Conservation (phyloP, 2,329 filamentous ascomycete genomes). For the Penicillium freii region DNA sequence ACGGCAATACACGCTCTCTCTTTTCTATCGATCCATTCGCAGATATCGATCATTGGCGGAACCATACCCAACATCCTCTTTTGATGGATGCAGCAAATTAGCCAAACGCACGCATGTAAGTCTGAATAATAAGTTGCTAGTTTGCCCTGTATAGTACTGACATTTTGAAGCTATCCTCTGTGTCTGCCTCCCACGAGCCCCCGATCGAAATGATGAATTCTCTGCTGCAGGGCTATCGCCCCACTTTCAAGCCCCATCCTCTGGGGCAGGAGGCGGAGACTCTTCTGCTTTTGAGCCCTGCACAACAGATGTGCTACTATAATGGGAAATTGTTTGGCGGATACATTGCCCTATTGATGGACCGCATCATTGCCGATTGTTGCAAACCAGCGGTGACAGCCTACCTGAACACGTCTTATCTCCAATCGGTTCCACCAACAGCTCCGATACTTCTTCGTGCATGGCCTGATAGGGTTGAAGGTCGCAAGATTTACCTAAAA, state of each 20-base stretch:
- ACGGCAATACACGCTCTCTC: too few relatives aligned
- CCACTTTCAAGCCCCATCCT: not conserved
- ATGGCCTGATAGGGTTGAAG: not conserved
- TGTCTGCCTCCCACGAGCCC: too few relatives aligned
- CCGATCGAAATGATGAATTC: not conserved
- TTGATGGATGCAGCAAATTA: too few relatives aligned
- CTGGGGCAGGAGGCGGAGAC: not conserved
- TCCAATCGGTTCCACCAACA: not conserved
- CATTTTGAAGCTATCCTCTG: too few relatives aligned
- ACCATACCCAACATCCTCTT: too few relatives aligned
- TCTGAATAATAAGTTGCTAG: too few relatives aligned
- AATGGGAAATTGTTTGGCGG: not conserved
- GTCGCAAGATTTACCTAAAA: not conserved
- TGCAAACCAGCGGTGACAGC: not conserved
- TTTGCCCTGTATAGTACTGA: too few relatives aligned
- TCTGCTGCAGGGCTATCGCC: not conserved
- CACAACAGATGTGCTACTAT: not conserved
- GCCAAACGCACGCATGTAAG: too few relatives aligned
- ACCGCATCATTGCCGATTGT: not conserved
- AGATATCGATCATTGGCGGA: too few relatives aligned
- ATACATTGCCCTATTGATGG: not conserved
- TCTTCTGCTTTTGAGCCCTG: not conserved
- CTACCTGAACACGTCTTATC: not conserved
- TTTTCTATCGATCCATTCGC: too few relatives aligned
- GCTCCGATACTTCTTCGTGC: not conserved